Base-by-base conservation (phyloP, 176 grass and related monocot genomes). In the Panicum miliaceum region DNA sequence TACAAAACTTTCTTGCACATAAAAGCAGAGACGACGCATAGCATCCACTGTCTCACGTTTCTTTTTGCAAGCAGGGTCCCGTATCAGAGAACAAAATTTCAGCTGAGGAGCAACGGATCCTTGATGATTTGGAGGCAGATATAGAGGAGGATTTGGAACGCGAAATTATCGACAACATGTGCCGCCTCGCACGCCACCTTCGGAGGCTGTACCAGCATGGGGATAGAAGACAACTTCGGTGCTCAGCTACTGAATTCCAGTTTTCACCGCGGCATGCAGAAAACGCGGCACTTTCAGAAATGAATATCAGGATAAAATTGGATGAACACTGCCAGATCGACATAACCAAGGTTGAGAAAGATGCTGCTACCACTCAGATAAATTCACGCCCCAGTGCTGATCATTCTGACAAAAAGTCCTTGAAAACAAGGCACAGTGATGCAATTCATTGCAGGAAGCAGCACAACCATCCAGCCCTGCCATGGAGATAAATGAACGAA, bases 121-220 rank as follows among this genome's bases (percentile, higher is more conserved):
- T 32, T 26, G 71, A 69, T 69, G 79, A 82, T 41, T 51, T 77
- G 79, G 71, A 82, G 16, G 79, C 51, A n/a, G 72, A 69, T 16
- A 82, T 87, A 66, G 79, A 82, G 41, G 52, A 76, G 2, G 63
- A 70, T 69, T 68, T 87, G 48, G 79, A 87, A 57, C 41, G n/a
- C 15, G 78, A 87, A 25, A 87, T 82, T 40, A 77, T 82, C 3
- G 11, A 77, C 11, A 6, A 48, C 40, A 76, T 82, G 79, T 77
- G 79, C n/a, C 22, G 40, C 25, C 86, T 82, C 4, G 22, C 51
- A n/a, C 10, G 63, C 12, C 64, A 77, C 53, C 79, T 82, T 43
- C 79, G 82, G 72, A 82, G 72, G 29, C 4, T 82, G 64, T 88
- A 88, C 41, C 72, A 88, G 22, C 86, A 88, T 0, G 70, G 37